phyloP scores from a whole-genome alignment of 192 early-diverging fungal genomes.

The Entomortierella chlamydospora region DNA sequence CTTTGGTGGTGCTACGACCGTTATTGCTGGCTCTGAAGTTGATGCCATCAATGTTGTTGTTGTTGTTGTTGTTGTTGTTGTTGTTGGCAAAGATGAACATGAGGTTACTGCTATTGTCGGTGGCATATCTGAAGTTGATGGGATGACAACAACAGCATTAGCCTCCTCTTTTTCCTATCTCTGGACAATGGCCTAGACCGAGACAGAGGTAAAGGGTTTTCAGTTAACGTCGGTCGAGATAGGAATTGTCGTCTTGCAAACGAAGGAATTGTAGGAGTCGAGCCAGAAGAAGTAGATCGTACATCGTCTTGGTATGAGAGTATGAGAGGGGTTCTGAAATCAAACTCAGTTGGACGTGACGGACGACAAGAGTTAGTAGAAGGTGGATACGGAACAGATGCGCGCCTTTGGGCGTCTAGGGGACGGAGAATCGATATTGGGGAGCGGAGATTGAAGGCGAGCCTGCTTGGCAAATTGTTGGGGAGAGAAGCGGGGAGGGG shows the following conservation, averaged over 20 bases:
- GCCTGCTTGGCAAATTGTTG: background rate
- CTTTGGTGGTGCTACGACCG: too few species aligned
- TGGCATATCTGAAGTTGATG: background rate
- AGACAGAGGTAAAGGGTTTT: too few species aligned
- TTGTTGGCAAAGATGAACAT: background rate
- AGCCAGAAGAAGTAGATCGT: too few species aligned
- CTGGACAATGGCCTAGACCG: too few species aligned
- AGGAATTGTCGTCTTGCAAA: too few species aligned
- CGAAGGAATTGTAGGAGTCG: too few species aligned
- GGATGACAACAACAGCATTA: background rate
- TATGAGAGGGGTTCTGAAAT: too few species aligned
- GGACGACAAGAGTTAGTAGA: too few species aligned
- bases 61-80: background rate
- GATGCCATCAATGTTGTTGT: background rate
- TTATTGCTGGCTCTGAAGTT: background rate
- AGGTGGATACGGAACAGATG: too few species aligned
- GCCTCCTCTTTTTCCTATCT: background rate
- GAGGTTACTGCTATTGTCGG: constrained; percentile 1
- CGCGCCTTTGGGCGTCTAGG: background rate
- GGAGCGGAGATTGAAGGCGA: background rate
- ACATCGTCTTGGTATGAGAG: too few species aligned
- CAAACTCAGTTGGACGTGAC: too few species aligned
- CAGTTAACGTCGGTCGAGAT: too few species aligned
- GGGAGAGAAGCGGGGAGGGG: constrained; percentile 8
- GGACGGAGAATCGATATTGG: background rate